A percentile compares a stretch with the other conserved stretches of the same genome.
Conservation (phyloP, 768 basidiomycete species). For the Crassisporium funariophilum region DNA sequence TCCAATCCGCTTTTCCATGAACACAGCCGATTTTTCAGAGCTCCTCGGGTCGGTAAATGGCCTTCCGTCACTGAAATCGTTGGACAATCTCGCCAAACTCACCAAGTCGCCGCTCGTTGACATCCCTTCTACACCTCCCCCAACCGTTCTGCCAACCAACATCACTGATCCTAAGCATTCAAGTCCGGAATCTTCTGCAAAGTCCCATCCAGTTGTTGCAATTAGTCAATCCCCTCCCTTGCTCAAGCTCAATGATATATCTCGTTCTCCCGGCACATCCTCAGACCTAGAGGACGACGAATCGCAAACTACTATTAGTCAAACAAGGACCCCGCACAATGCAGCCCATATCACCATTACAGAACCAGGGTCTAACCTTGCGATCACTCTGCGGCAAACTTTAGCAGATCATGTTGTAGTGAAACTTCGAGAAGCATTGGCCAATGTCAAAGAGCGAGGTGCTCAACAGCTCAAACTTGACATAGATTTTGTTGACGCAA, state of each 20-base stretch:
- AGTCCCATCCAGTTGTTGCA: too few species aligned
- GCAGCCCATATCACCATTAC: neutral
- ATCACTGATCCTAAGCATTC: constrained; percentile 1
- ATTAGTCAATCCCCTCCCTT: too few species aligned
- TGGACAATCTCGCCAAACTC: constrained; percentile 50
- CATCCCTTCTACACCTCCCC: constrained; percentile 35
- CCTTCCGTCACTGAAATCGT: constrained; percentile 44
- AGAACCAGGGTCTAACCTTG: constrained; percentile 31
- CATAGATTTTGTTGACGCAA: constrained; percentile 67
- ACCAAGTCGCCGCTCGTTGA: constrained; percentile 31
- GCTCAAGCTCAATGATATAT: too few species aligned
- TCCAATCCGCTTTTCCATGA: constrained; percentile 90
- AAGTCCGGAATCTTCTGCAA: too few species aligned
- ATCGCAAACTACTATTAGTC: neutral
- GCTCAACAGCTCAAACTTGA: constrained; percentile 70
- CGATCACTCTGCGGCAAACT: constrained; percentile 33
- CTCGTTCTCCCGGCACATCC: too few species aligned
- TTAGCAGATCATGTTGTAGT: constrained; percentile 47
- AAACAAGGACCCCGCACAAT: neutral
- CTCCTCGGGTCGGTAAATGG: constrained; percentile 63
- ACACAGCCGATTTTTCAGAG: constrained; percentile 79
- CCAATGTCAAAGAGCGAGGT: constrained; percentile 60
- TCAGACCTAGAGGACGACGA: neutral
- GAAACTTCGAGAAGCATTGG: constrained; percentile 62
- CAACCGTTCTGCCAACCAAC: too few species aligned